A percentile compares a stretch with the other conserved stretches of the same genome.
Conservation (phyloP, 495 filamentous ascomycete species). For the Durotheca rogersii region DNA sequence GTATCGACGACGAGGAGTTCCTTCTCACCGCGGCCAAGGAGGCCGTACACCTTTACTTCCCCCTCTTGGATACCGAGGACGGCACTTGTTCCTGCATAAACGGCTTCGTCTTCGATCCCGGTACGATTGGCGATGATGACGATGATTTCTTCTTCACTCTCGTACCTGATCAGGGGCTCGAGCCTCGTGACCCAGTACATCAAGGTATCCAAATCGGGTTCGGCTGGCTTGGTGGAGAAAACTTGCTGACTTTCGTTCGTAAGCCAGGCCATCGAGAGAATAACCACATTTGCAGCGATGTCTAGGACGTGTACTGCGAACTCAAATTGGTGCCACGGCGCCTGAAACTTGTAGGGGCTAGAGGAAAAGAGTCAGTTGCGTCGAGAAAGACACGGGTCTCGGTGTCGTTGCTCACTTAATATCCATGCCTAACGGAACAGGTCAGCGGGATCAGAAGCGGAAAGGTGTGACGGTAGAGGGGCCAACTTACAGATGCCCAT, state of each 20-base stretch:
- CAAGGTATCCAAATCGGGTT: slow-evolving; percentile 78
- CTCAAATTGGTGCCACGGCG: slow-evolving; percentile 77
- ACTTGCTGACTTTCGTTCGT: slow-evolving; percentile 56
- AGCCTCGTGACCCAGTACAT: slow-evolving; percentile 89
- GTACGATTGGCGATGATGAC: slow-evolving; percentile 82
- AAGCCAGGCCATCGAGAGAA: slow-evolving; percentile 89
- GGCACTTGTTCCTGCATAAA: slow-evolving; percentile 84
- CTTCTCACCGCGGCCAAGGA: slow-evolving; percentile 65
- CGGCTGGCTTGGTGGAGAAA: slow-evolving; percentile 42
- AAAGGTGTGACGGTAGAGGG: slow-evolving; percentile 28
- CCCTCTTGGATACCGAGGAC: slow-evolving; percentile 73
- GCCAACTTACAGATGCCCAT: slow-evolving; percentile 86
- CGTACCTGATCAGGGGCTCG: slow-evolving; percentile 65
- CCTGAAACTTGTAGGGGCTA: slow-evolving; percentile 70
- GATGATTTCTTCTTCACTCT: slow-evolving; percentile 62
- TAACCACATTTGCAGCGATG: slow-evolving; percentile 65
- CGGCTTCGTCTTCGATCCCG: slow-evolving; percentile 65
- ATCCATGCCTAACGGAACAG: slow-evolving; percentile 57
- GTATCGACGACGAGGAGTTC: slow-evolving; percentile 67
- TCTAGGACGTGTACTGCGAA: slow-evolving; percentile 79
- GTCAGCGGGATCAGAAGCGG: slow-evolving; percentile 2
- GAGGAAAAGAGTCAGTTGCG: slow-evolving; percentile 10
- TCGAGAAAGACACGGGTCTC: slow-evolving; percentile 5
- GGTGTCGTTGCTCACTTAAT: slow-evolving; percentile 53
- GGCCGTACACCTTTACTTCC: slow-evolving; percentile 65